A percentile compares a stretch with the other conserved stretches of the same genome.
Evolutionary conservation across 2,329 filamentous ascomycete species (phyloP).

Genomic region (Fusarium bulbicola): DNA sequence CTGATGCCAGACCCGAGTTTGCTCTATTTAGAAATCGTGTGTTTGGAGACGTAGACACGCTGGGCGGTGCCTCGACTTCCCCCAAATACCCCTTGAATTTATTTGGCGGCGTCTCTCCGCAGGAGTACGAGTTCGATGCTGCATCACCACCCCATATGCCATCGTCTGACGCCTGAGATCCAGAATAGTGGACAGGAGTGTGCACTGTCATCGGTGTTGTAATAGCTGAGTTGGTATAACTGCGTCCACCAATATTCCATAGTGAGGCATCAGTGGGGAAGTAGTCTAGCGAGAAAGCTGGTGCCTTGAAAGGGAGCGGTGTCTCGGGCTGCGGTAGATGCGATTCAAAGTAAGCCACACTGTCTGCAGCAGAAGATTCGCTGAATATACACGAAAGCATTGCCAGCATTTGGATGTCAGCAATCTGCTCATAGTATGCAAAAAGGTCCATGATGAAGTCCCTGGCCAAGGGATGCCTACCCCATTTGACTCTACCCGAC

Average conservation of each 20-base stretch:
- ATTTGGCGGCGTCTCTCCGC: conserved; percentile 68
- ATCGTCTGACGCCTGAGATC: conserved; percentile 67
- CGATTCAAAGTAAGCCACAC: conserved; percentile 66
- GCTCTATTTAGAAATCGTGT: conserved; percentile 61
- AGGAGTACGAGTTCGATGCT: conserved; percentile 67
- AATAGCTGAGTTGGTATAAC: conserved; percentile 62
- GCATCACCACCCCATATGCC: conserved; percentile 62
- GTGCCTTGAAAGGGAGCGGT: conserved; percentile 71
- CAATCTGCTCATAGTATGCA: conserved; percentile 67
- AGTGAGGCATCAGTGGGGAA: conserved; percentile 67
- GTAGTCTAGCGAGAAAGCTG: conserved; percentile 73
- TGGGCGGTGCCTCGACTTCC: conserved; percentile 59
- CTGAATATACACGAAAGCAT: conserved; percentile 77
- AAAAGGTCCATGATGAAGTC: conserved; percentile 71
- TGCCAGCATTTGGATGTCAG: conserved; percentile 75
- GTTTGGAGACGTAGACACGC: conserved; percentile 68
- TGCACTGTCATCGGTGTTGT: conserved; percentile 67
- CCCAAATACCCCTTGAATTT: conserved; percentile 57
- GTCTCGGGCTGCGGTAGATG: conserved; percentile 67
- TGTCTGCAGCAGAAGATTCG: conserved; percentile 65
- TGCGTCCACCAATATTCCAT: conserved; percentile 62
- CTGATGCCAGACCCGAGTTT: conserved; percentile 65
- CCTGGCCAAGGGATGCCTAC: conserved; percentile 69
- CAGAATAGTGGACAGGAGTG: conserved; percentile 63
- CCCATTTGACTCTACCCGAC: conserved; percentile 73